Percentiles rank a stretch among this genome's conserved stretches.
Evolutionary conservation across 768 basidiomycete genomes (phyloP).

Genomic region (Lentinula aciculospora): DNA sequence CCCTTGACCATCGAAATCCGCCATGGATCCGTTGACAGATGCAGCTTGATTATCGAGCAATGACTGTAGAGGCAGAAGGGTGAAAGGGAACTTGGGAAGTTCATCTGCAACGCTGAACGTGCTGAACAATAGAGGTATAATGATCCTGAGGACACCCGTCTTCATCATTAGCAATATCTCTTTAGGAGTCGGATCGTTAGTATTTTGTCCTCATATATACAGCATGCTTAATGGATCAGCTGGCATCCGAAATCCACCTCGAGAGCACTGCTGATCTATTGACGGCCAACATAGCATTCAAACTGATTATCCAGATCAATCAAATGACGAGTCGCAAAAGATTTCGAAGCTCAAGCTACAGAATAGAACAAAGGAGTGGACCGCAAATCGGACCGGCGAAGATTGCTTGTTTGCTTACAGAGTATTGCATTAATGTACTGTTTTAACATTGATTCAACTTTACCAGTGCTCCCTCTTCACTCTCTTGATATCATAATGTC

Average conservation of each 20-base stretch:
- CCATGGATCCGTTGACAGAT: slow-evolving; percentile 25
- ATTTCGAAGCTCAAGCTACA: not conserved
- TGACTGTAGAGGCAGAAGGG: slow-evolving; percentile 19
- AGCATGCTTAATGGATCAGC: not conserved
- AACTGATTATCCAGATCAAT: not conserved
- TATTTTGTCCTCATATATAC: not conserved
- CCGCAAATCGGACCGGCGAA: not conserved
- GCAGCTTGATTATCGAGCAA: slow-evolving; percentile 40
- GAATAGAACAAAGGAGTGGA: too few relatives aligned
- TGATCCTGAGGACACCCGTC: not conserved
- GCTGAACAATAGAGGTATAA: not conserved
- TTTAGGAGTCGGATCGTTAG: not conserved
- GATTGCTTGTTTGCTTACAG: not conserved
- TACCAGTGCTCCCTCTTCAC: not conserved
- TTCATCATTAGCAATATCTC: not conserved
- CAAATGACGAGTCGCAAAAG: not conserved
- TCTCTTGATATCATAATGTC: not conserved
- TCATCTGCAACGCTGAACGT: not conserved
- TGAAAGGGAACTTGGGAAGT: slow-evolving; percentile 18
- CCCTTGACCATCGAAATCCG: slow-evolving; percentile 33
- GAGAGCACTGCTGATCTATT: not conserved
- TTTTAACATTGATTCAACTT: too few relatives aligned
- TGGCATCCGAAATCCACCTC: not conserved
- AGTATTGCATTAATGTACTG: not conserved
- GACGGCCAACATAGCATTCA: not conserved